Evolutionary conservation across 148 eudicot species (phyloP).

Genomic region (Rhododendron molle): DNA sequence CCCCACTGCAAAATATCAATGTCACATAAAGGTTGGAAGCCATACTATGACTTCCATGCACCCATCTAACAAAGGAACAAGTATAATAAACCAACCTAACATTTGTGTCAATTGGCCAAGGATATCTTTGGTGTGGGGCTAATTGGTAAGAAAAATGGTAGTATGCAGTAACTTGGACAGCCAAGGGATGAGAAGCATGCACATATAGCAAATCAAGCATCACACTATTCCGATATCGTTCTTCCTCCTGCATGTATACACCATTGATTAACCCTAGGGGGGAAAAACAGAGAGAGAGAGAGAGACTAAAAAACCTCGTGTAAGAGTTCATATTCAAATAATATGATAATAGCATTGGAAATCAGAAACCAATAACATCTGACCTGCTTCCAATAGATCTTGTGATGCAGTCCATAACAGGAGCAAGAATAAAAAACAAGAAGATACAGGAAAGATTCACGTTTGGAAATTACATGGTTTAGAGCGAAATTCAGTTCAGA

Average conservation of each 20-base stretch:
- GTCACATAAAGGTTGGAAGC: background rate
- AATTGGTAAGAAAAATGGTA: conserved; percentile 41
- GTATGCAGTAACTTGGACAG: conserved; percentile 45
- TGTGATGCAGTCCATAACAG: background rate
- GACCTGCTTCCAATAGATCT: background rate
- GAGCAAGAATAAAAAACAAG: background rate
- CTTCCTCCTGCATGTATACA: conserved; percentile 52
- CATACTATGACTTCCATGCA: background rate
- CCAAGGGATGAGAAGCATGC: conserved; percentile 61
- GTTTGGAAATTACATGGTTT: background rate
- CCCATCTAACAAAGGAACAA: background rate
- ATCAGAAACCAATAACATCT: background rate
- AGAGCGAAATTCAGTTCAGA: background rate
- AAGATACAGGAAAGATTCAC: background rate
- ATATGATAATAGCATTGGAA: background rate
- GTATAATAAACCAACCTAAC: conserved; percentile 46
- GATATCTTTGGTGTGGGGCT: conserved; percentile 46
- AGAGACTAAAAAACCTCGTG: background rate
- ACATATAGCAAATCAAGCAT: conserved; percentile 82
- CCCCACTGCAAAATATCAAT: conserved; percentile 46
- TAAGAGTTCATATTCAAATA: background rate
- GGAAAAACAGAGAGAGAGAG: no score
- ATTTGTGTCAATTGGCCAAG: conserved; percentile 57
- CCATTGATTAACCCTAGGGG: background rate
- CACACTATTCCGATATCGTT: conserved; percentile 64